Conservation (phyloP, 208 protist genomes). For the Trypanosoma cruzi region DNA sequence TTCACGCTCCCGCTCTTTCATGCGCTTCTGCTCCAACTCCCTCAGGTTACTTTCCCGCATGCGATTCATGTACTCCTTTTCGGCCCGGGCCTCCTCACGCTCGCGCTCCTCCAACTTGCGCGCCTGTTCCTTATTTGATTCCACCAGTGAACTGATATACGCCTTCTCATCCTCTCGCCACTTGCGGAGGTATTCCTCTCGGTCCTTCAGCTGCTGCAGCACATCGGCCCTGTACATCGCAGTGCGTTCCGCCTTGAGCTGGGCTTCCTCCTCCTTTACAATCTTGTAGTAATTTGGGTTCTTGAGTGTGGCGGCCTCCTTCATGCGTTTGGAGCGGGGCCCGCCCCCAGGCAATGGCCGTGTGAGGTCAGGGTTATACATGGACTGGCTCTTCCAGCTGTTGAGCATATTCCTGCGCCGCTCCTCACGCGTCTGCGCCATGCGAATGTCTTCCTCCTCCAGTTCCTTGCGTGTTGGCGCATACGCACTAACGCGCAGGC, state of each 20-base stretch:
- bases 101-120: slow-evolving; percentile 47
- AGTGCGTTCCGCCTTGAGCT: slow-evolving; percentile 71
- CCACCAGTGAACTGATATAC: slow-evolving; percentile 48
- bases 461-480: slow-evolving; percentile 52
- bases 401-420: slow-evolving; percentile 48
- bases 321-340: slow-evolving; percentile 43
- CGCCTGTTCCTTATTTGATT: slow-evolving; percentile 50
- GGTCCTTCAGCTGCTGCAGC: slow-evolving; percentile 61
- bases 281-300: slow-evolving; percentile 49
- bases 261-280: slow-evolving; percentile 50
- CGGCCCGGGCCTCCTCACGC: slow-evolving; percentile 38
- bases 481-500: slow-evolving; percentile 51
- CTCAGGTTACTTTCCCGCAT: slow-evolving; percentile 62
- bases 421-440: slow-evolving; percentile 44
- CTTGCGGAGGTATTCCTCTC: slow-evolving; percentile 48
- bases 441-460: slow-evolving; percentile 64
- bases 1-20: slow-evolving; percentile 35
- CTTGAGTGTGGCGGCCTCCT: slow-evolving; percentile 28
- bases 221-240: slow-evolving; percentile 64
- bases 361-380: slow-evolving; percentile 13
- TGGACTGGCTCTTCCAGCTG: slow-evolving; percentile 45
- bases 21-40: slow-evolving; percentile 59
- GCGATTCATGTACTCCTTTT: slow-evolving; percentile 62
- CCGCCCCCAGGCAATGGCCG: slow-evolving; percentile 70
- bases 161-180: slow-evolving; percentile 47